phyloP scores from a whole-genome alignment of 352 stramenopile genomes.

The Pythium pyrilobum region DNA sequence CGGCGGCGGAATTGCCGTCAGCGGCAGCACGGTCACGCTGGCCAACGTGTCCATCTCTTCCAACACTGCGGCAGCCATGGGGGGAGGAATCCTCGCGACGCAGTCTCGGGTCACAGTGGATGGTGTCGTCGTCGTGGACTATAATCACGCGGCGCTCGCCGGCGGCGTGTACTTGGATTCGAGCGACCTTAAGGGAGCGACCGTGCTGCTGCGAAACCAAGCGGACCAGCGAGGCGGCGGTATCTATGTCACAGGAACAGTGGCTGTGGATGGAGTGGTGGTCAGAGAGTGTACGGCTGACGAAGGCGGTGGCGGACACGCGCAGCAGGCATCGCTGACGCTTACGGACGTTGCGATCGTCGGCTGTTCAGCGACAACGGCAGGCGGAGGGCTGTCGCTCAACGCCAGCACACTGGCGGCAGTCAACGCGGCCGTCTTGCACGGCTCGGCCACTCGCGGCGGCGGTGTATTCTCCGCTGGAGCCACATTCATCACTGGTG shows the following conservation, averaged over 20 bases:
- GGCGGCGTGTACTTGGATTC: constrained; percentile 1
- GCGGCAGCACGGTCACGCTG: not conserved
- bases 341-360: not conserved
- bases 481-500: not conserved
- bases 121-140: not conserved
- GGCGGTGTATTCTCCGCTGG: constrained; percentile 8
- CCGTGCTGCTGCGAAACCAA: not conserved
- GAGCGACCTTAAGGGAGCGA: not conserved
- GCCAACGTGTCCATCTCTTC: not conserved
- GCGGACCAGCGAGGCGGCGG: constrained; percentile 9
- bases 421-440: not conserved
- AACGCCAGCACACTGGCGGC: not conserved
- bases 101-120: not conserved
- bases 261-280: not conserved
- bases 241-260: not conserved
- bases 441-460: constrained; percentile 1
- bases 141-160: not conserved
- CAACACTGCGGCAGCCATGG: not conserved
- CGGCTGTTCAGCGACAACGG: not conserved
- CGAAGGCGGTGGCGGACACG: constrained; percentile 7
- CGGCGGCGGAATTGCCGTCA: not conserved
- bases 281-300: constrained; percentile 8
- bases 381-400: constrained; percentile 18
- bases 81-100: constrained; percentile 6
- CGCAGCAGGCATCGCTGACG: not conserved